Conservation (phyloP, 2,329 filamentous ascomycete genomes). For the Bipolaris oryzae region DNA sequence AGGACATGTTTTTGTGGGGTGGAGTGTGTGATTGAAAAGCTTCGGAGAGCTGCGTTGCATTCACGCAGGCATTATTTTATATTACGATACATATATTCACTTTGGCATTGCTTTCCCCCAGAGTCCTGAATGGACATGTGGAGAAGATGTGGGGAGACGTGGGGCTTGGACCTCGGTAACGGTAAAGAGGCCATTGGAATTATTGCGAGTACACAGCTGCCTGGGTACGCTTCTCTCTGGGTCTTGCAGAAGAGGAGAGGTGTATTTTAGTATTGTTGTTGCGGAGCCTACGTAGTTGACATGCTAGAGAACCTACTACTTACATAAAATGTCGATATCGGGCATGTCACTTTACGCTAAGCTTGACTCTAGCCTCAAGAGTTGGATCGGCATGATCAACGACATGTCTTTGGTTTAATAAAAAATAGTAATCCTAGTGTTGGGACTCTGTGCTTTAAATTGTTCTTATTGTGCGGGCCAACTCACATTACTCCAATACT, state of each 20-base stretch:
- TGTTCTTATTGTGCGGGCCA: no score
- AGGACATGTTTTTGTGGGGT: not conserved
- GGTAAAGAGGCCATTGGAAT: not conserved
- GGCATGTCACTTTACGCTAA: no score
- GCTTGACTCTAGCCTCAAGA: no score
- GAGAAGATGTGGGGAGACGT: constrained; percentile 13
- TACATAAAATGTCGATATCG: no score
- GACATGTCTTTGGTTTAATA: no score
- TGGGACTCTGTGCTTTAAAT: no score
- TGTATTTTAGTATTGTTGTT: no score
- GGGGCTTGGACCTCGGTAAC: constrained; percentile 16
- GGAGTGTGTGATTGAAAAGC: not conserved
- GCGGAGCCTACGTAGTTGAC: no score
- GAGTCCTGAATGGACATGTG: not conserved
- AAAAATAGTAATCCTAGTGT: no score
- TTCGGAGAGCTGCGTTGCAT: not conserved
- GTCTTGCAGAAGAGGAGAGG: not conserved
- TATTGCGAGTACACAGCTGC: not conserved
- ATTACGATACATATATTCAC: not conserved
- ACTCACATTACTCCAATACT: no score
- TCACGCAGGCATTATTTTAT: not conserved
- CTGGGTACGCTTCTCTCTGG: not conserved
- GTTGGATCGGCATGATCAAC: no score
- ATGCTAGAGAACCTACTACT: no score
- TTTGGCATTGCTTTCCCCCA: constrained; percentile 3